Evolutionary conservation across 768 basidiomycete genomes (phyloP).

Genomic region (Kwoniella mangroviensis): DNA sequence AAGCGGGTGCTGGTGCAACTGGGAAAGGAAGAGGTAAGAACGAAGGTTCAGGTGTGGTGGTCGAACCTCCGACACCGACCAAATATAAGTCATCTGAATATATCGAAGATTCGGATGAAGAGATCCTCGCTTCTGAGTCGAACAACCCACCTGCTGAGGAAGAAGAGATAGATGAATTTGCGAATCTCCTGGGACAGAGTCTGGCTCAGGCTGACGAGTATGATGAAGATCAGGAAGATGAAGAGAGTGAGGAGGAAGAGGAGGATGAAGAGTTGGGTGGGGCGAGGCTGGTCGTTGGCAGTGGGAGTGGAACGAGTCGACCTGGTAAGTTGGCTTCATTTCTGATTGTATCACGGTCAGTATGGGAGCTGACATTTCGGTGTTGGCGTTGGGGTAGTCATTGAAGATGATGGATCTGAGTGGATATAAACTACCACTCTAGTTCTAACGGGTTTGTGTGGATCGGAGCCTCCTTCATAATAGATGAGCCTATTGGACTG

Average conservation of each 20-base stretch:
- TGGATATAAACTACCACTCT: conserved; percentile 18
- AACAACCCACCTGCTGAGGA: conserved; percentile 24
- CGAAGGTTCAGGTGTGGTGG: background rate
- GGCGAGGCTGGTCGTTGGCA: conserved; percentile 31
- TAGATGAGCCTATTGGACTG: too few species aligned
- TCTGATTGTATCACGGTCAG: too few species aligned
- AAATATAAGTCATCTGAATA: conserved; percentile 47
- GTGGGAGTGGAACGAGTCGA: background rate
- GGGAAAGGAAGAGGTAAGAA: background rate
- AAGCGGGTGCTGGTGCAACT: background rate
- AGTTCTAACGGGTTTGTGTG: too few species aligned
- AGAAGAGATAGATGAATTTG: conserved; percentile 48
- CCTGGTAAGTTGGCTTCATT: conserved; percentile 16
- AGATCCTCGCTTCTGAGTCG: conserved; percentile 21
- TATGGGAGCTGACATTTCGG: conserved; percentile 6
- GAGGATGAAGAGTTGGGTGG: conserved; percentile 43
- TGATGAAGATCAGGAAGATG: conserved; percentile 19
- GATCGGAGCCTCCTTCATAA: too few species aligned
- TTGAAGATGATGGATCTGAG: conserved; percentile 26
- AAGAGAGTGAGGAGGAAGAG: conserved; percentile 36
- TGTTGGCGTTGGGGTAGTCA: conserved; percentile 7
- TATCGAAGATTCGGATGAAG: conserved; percentile 52
- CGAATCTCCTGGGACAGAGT: conserved; percentile 41
- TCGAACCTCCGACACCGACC: conserved; percentile 4
- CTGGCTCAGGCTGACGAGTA: conserved; percentile 33